Evolutionary conservation across 495 filamentous ascomycete genomes (phyloP), one percentile per base, ranked within the genome.

Genomic region (Mycothermus thermophilus): DNA sequence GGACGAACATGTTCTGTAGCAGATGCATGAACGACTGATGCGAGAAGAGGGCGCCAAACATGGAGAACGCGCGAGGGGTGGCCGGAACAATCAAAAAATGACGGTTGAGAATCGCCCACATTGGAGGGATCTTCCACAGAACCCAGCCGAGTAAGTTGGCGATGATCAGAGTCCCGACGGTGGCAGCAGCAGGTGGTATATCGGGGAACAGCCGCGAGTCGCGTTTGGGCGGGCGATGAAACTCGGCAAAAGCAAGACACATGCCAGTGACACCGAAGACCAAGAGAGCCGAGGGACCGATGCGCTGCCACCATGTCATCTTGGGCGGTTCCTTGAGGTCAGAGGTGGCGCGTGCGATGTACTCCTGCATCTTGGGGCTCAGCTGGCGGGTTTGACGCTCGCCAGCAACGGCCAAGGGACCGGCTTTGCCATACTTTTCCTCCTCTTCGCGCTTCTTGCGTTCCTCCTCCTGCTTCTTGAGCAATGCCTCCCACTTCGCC

Each of bases 111-210:
- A 80, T 27, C n/a, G 58, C 54, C 79, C 81, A 93, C 9, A 75
- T 37, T 0, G 75, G 68, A 4, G 84, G 83, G 3, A 72, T 30
- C 44, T 67, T 71, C 83, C 85, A 93, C 11, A 66, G 40, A 6
- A 67, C 23, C 36, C 69, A 80, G 11, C 87, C 56, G 4, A 59
- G 46, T 9, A 75, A 22, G 47, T 94, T 93, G 22, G 66, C 47
- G 13, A 61, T 66, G 21, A 88, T 69, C 34, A 95, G 62, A 10
- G 60, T 62, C 30, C 71, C 52, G 8, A 84, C 60, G 8, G 92
- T 95, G 18, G 87, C 83, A 2, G 78, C 74, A 3, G 88, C 74
- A 1, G 81, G 81, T 2, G 85, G 80, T 2, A 83, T 57, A 43
- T 79, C 73, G 0, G 83, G 82, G 50, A 69, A 86, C 30, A 88